Base-by-base conservation (phyloP, 1,139 yeast species). In the Taiozyma sp. region DNA sequence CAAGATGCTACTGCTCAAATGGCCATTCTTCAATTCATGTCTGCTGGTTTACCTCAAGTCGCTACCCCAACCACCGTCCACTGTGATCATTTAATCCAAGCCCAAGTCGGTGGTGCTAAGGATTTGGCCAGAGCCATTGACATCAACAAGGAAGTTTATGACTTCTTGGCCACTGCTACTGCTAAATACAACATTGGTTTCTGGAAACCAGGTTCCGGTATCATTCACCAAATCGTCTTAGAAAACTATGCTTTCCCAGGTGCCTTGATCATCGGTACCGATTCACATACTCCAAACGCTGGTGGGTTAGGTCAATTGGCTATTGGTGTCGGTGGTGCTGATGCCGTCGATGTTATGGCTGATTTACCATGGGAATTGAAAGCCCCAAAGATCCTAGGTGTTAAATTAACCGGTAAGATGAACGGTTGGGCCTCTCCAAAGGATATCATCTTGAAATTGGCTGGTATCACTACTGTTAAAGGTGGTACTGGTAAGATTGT, bases 251-350 rank as follows among this genome's bases (percentile, higher is more conserved):
- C 97, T 56, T 88, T 88, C 86, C 98, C 98, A 75, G 98, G 98
- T 80, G 93, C 93, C 62, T 77, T 93, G 72, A 82, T 93, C 76
- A 86, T 93, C 63, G 98, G 99, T 79, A 91, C 99, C 57, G 99
- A 93, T 75, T 91, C 98, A 44, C 98, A 93, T 77, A 93, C 99
- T 64, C 98, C 98, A 62, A 93, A 93, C 72, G 99, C 98, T 62
- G 98, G 99, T 81, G 99, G 98, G 76, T 81, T 93, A 67, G 99
- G 99, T 77, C 95, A 88, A 79, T 80, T 91, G 66, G 98, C 98
- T 65, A 93, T 93, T 69, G 99, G 98, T 84, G 98, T 93, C 63
- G 99, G 99, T 83, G 99, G 98, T 85, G 99, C 99, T 66, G 99
- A 93, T 73, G 98, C 98, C 61, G 98, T 93, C 66, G 98, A 93